A percentile compares a stretch with the other conserved stretches of the same genome.
Conservation (phyloP, 106 monocot genomes). For the Dioscorea alata region DNA sequence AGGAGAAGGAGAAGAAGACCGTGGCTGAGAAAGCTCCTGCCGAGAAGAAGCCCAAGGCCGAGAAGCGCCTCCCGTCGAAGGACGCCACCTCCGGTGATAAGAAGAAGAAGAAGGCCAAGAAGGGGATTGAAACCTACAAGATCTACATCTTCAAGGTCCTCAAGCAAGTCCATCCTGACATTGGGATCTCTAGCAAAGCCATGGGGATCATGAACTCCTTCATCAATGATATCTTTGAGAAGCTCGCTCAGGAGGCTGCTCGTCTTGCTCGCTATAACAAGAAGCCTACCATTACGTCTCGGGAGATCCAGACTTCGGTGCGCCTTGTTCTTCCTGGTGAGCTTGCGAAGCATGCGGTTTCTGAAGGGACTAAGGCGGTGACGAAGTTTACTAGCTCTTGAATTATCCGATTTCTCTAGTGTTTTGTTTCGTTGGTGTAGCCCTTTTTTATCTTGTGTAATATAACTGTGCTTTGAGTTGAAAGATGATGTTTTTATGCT, state of each 20-base stretch:
- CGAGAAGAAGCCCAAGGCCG: slow-evolving; percentile 35
- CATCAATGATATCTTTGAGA: slow-evolving; percentile 72
- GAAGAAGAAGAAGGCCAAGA: slow-evolving; percentile 38
- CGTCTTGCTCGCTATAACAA: slow-evolving; percentile 52
- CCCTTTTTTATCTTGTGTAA: too few relatives aligned
- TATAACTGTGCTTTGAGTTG: too few relatives aligned
- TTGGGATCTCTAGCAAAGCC: slow-evolving; percentile 56
- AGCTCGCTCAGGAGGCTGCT: slow-evolving; percentile 49
- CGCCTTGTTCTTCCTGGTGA: slow-evolving; percentile 47
- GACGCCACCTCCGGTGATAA: slow-evolving; percentile 8
- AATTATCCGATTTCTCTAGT: not conserved
- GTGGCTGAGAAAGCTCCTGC: slow-evolving; percentile 22
- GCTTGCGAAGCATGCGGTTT: slow-evolving; percentile 61
- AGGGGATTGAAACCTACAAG: slow-evolving; percentile 49
- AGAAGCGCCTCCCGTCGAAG: slow-evolving; percentile 13
- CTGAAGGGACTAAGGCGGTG: slow-evolving; percentile 69
- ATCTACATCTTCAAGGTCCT: slow-evolving; percentile 68
- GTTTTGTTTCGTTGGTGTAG: too few relatives aligned
- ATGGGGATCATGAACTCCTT: slow-evolving; percentile 68
- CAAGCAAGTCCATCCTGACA: slow-evolving; percentile 72
- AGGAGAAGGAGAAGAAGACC: slow-evolving; percentile 28
- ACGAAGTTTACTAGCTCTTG: slow-evolving; percentile 56
- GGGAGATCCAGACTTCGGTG: slow-evolving; percentile 65
- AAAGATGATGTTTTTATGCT: too few relatives aligned
- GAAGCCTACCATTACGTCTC: slow-evolving; percentile 51